phyloP scores from a whole-genome alignment of 2,329 filamentous ascomycete genomes.

The Venturia nashicola region DNA sequence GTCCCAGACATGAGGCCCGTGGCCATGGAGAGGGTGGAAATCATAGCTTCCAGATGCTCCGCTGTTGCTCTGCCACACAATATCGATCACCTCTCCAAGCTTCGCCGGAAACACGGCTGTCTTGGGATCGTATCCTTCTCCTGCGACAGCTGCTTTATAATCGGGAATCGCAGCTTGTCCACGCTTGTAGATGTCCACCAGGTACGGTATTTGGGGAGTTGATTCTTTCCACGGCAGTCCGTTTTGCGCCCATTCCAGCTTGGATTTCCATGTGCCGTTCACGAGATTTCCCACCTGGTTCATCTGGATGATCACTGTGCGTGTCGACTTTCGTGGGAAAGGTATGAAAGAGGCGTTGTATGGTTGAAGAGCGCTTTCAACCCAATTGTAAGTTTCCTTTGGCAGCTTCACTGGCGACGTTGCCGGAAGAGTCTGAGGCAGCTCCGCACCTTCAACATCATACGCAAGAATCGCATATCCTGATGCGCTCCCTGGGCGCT shows the following conservation, averaged over 20 bases:
- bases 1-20: constrained; percentile 43
- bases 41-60: constrained; percentile 28
- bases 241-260: constrained; percentile 15
- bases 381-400: constrained; percentile 23
- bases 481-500: constrained; percentile 32
- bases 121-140: constrained; percentile 42
- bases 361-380: constrained; percentile 27
- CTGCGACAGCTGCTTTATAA: constrained; percentile 36
- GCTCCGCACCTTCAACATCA: constrained; percentile 14
- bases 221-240: constrained; percentile 14
- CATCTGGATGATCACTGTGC: constrained; percentile 8
- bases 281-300: background rate
- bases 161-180: constrained; percentile 36
- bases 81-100: constrained; percentile 44
- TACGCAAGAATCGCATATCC: constrained; percentile 41
- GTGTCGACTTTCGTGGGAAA: constrained; percentile 22
- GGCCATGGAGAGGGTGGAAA: constrained; percentile 42
- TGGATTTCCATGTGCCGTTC: background rate
- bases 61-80: constrained; percentile 35
- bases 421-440: constrained; percentile 13
- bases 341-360: constrained; percentile 18
- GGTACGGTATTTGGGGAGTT: constrained; percentile 28
- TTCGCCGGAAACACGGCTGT: constrained; percentile 39
- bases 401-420: constrained; percentile 19
- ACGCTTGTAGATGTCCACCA: constrained; percentile 41